Conservation (phyloP, 2,329 filamentous ascomycete species). For the Ophiostoma perfectum region DNA sequence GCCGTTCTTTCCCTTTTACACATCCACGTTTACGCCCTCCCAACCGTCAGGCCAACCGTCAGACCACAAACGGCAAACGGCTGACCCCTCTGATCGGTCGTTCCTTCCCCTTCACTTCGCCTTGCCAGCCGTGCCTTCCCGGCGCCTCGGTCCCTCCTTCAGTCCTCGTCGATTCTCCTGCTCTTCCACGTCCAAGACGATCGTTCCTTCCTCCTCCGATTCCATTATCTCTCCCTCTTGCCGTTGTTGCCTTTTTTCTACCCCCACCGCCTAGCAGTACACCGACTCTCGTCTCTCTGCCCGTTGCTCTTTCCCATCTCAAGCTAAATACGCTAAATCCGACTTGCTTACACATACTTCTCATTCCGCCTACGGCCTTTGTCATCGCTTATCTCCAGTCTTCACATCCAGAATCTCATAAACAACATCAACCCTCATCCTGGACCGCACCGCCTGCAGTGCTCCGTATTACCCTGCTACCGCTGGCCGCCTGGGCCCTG, state of each 20-base stretch:
- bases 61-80: neutral
- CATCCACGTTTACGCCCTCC: too few species aligned
- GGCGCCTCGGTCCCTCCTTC: neutral
- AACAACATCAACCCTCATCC: neutral
- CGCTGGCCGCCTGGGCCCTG: too few species aligned
- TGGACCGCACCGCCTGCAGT: neutral
- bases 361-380: neutral
- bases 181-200: neutral
- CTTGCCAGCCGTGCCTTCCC: conserved; percentile 1
- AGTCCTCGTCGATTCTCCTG: neutral
- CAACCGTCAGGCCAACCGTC: too few species aligned
- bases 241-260: conserved; percentile 1
- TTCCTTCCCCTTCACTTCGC: neutral
- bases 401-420: neutral
- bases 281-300: neutral
- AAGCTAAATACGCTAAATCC: neutral
- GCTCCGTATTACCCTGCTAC: neutral
- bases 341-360: conserved; percentile 5
- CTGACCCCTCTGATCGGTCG: neutral
- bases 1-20: neutral
- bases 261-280: neutral
- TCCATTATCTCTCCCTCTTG: neutral
- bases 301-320: neutral
- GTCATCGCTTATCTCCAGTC: neutral
- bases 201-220: neutral